These are phyloP conservation scores for Mycena pura DNA, from an alignment of 768 basidiomycete genomes.

Conservation along the genomic window DNA sequence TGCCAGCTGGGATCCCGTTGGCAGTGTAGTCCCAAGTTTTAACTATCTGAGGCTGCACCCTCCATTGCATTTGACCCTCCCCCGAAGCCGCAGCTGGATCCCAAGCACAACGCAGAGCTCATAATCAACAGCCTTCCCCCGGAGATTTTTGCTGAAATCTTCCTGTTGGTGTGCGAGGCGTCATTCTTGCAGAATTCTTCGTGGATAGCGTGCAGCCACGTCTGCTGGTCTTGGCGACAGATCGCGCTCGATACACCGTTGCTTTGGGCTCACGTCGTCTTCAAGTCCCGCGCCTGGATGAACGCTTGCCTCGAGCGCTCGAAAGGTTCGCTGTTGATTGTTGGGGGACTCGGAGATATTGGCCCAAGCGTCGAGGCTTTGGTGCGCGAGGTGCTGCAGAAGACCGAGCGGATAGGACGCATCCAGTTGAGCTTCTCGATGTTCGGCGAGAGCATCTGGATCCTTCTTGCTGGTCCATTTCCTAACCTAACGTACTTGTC, in stretches of 20 bases:
- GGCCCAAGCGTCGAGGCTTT: neutral
- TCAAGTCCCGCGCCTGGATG: slow-evolving; percentile 1
- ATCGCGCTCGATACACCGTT: slow-evolving; percentile 4
- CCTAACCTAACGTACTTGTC: slow-evolving; percentile 4
- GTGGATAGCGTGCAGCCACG: slow-evolving; percentile 19
- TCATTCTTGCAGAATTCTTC: neutral
- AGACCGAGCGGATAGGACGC: neutral
- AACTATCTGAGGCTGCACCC: too few species aligned
- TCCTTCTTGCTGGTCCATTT: slow-evolving; percentile 4
- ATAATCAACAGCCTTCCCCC: slow-evolving; percentile 13
- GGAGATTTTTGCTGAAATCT: slow-evolving; percentile 18
- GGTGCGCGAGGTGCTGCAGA: neutral
- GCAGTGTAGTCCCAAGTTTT: too few species aligned
- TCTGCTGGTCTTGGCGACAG: slow-evolving; percentile 16
- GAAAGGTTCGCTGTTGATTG: slow-evolving; percentile 3
- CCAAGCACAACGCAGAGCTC: slow-evolving; percentile 5
- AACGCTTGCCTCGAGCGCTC: slow-evolving; percentile 12
- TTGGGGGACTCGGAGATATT: slow-evolving; percentile 3
- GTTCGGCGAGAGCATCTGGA: neutral
- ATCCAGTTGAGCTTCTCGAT: neutral
- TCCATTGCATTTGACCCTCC: neutral
- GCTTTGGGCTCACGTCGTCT: slow-evolving; percentile 19
- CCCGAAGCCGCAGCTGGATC: slow-evolving; percentile 4
- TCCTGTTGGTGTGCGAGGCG: slow-evolving; percentile 8
- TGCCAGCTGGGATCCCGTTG: too few species aligned